These are phyloP conservation scores for Emmonsia crescens DNA, from an alignment of 2,329 filamentous ascomycete genomes.

Conservation along the genomic window DNA sequence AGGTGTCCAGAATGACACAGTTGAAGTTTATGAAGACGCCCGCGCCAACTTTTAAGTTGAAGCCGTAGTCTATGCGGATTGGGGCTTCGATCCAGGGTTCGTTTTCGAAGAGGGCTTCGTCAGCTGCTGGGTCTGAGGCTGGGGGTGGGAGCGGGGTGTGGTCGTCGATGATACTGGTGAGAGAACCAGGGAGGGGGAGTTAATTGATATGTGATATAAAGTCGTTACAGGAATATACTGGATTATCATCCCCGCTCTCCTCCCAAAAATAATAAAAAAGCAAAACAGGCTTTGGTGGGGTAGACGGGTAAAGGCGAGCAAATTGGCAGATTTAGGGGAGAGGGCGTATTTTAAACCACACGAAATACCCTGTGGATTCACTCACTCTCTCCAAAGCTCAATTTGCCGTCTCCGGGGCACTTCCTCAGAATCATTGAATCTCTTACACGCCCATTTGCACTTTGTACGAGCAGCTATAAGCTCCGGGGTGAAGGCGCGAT, in stretches of 20 bases:
- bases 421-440: slow-evolving; percentile 52
- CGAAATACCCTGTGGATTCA: slow-evolving; percentile 12
- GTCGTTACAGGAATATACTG: not conserved
- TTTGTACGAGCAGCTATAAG: slow-evolving; percentile 52
- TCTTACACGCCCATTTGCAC: slow-evolving; percentile 50
- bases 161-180: slow-evolving; percentile 50
- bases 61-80: slow-evolving; percentile 65
- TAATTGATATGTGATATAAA: slow-evolving; percentile 5
- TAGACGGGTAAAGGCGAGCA: not conserved
- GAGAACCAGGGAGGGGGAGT: not conserved
- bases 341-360: not conserved
- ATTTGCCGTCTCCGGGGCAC: slow-evolving; percentile 51
- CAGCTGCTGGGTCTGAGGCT: slow-evolving; percentile 47
- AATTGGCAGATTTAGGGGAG: not conserved
- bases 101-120: slow-evolving; percentile 53
- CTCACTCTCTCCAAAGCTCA: slow-evolving; percentile 62
- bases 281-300: slow-evolving; percentile 1
- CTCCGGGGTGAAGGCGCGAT: slow-evolving; percentile 61
- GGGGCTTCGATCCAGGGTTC: slow-evolving; percentile 61
- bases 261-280: too few relatives aligned
- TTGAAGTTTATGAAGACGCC: slow-evolving; percentile 68
- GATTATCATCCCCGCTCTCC: not conserved
- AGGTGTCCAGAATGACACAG: slow-evolving; percentile 67
- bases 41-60: slow-evolving; percentile 58
- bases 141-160: slow-evolving; percentile 51